A percentile compares a stretch with the other conserved stretches of the same genome.
Evolutionary conservation across 129 eudicot species (phyloP).

Genomic region (Rutidosis leptorrhynchoides): DNA sequence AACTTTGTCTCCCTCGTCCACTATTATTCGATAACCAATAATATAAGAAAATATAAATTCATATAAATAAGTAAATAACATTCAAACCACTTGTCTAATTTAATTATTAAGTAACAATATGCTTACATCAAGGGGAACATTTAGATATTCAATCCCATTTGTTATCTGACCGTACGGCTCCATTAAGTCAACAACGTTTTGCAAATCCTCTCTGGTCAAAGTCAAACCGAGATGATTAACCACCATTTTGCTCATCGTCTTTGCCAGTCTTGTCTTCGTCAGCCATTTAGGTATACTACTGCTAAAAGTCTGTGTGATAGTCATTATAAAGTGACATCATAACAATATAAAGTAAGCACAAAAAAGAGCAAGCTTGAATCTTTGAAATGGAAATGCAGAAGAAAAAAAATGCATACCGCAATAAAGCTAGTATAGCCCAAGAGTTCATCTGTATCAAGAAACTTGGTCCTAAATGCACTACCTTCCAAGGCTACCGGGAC

Average conservation of each 20-base stretch:
- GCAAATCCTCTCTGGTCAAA: conserved; percentile 78
- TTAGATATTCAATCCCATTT: conserved; percentile 66
- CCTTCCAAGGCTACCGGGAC: conserved; percentile 88
- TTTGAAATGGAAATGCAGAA: background rate
- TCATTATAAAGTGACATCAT: background rate
- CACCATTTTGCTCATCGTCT: conserved; percentile 54
- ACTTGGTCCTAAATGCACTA: conserved; percentile 74
- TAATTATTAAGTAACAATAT: conserved; percentile 20
- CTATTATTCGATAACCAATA: background rate
- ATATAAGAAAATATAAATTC: conserved; percentile 3
- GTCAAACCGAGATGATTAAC: conserved; percentile 88
- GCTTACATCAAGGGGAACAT: conserved; percentile 79
- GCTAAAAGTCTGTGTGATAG: conserved; percentile 67
- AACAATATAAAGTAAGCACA: conserved; percentile 6
- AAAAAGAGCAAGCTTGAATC: background rate
- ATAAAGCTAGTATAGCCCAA: conserved; percentile 83
- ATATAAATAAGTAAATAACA: background rate
- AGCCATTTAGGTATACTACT: conserved; percentile 61
- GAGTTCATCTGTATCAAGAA: conserved; percentile 82
- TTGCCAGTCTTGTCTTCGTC: conserved; percentile 54
- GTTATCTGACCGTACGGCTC: conserved; percentile 91
- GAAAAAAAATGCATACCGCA: conserved; percentile 52
- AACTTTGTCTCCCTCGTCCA: conserved; percentile 73
- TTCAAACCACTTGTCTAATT: background rate
- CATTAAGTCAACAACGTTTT: conserved; percentile 81